phyloP scores from a whole-genome alignment of 495 filamentous ascomycete species.

The Pseudoneurospora amorphoporcata region DNA sequence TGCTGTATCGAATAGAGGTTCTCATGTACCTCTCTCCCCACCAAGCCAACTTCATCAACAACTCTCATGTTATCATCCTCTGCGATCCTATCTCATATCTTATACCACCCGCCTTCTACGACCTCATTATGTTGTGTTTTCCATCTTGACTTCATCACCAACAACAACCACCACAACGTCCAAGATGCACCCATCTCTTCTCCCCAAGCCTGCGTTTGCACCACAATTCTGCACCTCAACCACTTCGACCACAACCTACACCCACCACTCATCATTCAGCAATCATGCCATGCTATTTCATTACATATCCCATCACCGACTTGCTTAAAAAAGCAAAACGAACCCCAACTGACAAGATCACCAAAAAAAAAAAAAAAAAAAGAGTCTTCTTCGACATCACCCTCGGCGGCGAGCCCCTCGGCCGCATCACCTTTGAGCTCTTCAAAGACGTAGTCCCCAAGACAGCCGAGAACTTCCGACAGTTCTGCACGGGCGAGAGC shows the following conservation, averaged over 20 bases:
- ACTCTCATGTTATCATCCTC: background rate
- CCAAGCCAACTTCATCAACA: background rate
- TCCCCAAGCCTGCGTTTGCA: background rate
- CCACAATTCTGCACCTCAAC: background rate
- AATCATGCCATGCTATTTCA: background rate
- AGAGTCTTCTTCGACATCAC: conserved; percentile 89
- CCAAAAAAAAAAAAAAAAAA: conserved; percentile 17
- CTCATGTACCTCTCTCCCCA: background rate
- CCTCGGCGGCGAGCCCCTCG: conserved; percentile 81
- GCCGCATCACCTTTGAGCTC: conserved; percentile 88
- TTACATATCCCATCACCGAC: background rate
- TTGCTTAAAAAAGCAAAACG: no score
- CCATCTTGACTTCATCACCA: background rate
- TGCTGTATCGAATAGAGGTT: background rate
- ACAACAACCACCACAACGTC: background rate
- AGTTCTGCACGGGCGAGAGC: conserved; percentile 91
- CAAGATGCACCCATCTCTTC: background rate
- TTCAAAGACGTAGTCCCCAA: conserved; percentile 74
- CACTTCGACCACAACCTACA: background rate
- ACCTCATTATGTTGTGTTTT: background rate
- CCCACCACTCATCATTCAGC: background rate
- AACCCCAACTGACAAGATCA: background rate
- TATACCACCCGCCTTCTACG: background rate
- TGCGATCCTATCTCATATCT: background rate
- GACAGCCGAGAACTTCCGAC: conserved; percentile 94